Conservation (phyloP, 2,329 filamentous ascomycete species). For the Aspergillus phoenicis region DNA sequence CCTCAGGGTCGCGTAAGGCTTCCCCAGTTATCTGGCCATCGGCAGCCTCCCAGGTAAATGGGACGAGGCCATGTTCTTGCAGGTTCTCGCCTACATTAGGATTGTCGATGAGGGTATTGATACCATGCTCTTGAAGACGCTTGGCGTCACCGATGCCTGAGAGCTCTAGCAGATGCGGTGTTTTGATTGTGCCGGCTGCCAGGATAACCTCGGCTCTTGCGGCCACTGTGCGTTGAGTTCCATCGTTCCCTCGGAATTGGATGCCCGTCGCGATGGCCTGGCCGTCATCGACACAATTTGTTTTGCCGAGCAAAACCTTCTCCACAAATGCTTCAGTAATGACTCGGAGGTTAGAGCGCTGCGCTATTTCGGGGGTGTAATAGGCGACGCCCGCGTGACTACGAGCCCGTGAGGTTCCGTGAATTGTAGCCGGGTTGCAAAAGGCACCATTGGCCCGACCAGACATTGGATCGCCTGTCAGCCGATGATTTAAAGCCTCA, state of each 20-base stretch:
- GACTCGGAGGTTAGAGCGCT: constrained; percentile 50
- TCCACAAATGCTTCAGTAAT: constrained; percentile 51
- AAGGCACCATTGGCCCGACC: neutral
- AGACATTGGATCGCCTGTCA: neutral
- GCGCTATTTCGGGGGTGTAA: constrained; percentile 31
- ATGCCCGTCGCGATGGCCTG: constrained; percentile 22
- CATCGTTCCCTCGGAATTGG: constrained; percentile 24
- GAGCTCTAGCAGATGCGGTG: constrained; percentile 61
- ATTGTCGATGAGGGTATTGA: constrained; percentile 48
- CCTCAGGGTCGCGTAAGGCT: constrained; percentile 23
- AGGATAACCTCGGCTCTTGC: constrained; percentile 58
- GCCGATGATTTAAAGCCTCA: neutral
- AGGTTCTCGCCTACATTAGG: constrained; percentile 54
- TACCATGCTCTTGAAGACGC: constrained; percentile 45
- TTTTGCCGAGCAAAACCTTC: constrained; percentile 44
- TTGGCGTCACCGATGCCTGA: constrained; percentile 60
- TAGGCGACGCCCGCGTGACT: constrained; percentile 23
- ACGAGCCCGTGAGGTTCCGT: constrained; percentile 13
- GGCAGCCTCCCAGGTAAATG: constrained; percentile 26
- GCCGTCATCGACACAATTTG: constrained; percentile 24
- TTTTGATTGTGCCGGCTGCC: constrained; percentile 59
- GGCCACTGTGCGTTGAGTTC: constrained; percentile 27
- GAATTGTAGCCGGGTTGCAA: constrained; percentile 36
- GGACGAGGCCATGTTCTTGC: constrained; percentile 48
- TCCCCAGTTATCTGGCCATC: constrained; percentile 30